Evolutionary conservation across 192 early-diverging fungal species (phyloP), one percentile per base, ranked within the genome.

Genomic region (Coemansia sp.): DNA sequence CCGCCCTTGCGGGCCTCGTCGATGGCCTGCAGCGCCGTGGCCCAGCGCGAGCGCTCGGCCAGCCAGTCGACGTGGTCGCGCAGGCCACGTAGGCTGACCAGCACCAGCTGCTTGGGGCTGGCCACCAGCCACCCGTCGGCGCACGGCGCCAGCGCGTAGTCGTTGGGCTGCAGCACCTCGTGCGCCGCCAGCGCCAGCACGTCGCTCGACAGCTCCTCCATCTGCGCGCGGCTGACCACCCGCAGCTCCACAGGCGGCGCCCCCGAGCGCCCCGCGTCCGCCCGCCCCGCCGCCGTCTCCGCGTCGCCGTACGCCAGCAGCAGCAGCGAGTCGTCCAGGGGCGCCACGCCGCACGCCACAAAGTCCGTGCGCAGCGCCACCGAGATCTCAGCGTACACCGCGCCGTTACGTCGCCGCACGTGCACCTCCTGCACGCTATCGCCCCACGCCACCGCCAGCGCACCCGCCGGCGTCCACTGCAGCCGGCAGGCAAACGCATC

Each of bases 1-100:
- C 80, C 86, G 42, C 54, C 67, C 9, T 58, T 50, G 45, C 77
- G 81, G 3, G 86, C 86, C 38, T 82, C 83, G 22, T 87, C 75
- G 2, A 85, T 80, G 13, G 87, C 84, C 0, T 57, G 55, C 11
- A 99, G 59, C 0, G 94, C 95, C 66, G 93, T 91, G 14, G 81
- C 86, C 62, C 93, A 97, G 42, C 83, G 66, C 21, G 80, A 80
- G 21, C 89, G 81, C 39, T 93, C 91, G n/a, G 89, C 69, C 15
- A 97, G 78, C 93, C 94, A 99, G 46, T 93, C 86, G 46, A 99
- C 86, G 61, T 95, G 95, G 73, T 99, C 97, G 34, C 87, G 85
- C 27, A 91, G 48, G 61, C 93, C 93, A n/a, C 95, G 83, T 2
- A 90, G 91, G 5, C 90, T 79, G 18, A 99, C 84, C 23, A 98